phyloP scores from a whole-genome alignment of 2,329 filamentous ascomycete genomes.

The Phyllosticta ampelicida region DNA sequence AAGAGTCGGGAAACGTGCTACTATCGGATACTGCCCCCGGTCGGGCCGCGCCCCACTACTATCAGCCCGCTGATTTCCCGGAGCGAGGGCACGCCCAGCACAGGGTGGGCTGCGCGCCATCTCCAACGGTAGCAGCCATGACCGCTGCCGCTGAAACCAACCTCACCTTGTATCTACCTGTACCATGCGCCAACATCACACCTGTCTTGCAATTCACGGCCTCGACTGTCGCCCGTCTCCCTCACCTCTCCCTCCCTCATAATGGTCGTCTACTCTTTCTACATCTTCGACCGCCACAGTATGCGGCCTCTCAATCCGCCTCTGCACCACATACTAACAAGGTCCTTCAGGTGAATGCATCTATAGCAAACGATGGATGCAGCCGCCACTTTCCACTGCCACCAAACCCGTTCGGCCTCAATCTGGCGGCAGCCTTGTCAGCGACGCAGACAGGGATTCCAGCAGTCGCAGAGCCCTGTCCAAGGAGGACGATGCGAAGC shows the following conservation, averaged over 20 bases:
- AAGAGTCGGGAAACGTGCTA: too few species aligned
- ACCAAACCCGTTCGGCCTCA: constrained; percentile 40
- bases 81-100: too few species aligned
- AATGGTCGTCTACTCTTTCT: constrained; percentile 96
- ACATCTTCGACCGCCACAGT: constrained; percentile 99
- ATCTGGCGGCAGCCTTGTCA: constrained; percentile 35
- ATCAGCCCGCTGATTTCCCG: too few species aligned
- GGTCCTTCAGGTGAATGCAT: constrained; percentile 74
- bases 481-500: constrained; percentile 74
- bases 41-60: too few species aligned
- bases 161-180: not conserved
- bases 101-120: too few species aligned
- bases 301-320: constrained; percentile 25
- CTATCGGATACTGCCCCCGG: too few species aligned
- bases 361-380: constrained; percentile 80
- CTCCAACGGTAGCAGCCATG: not conserved
- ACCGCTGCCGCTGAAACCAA: not conserved
- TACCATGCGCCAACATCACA: not conserved
- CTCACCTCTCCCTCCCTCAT: constrained; percentile 16
- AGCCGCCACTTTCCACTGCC: constrained; percentile 37
- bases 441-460: constrained; percentile 29
- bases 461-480: constrained; percentile 34
- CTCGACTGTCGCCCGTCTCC: not conserved
- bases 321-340: constrained; percentile 3
- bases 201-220: not conserved